Base-by-base conservation (phyloP, 345 rosid species). In the Gossypium rotundifolium region DNA sequence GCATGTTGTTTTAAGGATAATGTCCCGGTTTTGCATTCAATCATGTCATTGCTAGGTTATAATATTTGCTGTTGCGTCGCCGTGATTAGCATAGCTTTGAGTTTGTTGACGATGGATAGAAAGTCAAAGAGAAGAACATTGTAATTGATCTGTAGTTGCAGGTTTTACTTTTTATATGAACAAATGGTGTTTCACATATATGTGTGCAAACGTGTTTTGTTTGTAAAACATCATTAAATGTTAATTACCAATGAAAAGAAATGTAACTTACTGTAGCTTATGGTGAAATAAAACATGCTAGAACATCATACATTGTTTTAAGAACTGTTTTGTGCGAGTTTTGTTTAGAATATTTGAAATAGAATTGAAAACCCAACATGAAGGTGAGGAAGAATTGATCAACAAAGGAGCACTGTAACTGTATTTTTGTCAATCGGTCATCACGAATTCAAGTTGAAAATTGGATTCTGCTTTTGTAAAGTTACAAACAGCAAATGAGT, bases 61-160 rank as follows among this genome's bases (percentile, higher is more conserved):
- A 22, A 60, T 77, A 27, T 64, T 53, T 64, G 42, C 22, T 76
- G 55, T 33, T 23, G 7, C 3, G n/a, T 13, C 51, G 13, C 51
- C 51, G 59, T 81, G 70, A 81, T 60, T 75, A 71, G 65, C 76
- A 72, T 67, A 76, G 65, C 76, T 55, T 46, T 74, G 52, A 55
- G 64, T 76, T 72, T 53, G 77, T 79, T 75, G 79, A 61, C 75
- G 75, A 75, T 70, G 83, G 77, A 75, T 79, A 69, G 78, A 68
- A 79, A 70, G 48, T 68, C n/a, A 46, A 3, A 63, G 49, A 33
- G 40, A 33, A 33, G 40, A 33, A 71, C 57, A 33, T 63, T 27
- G 18, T 71, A 33, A 27, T 63, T 53, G 53, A 12, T 40, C 55
- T 27, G 9, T 49, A 33, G 54, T 73, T 68, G 64, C 22, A n/a